Conservation (phyloP, 805 yeast species). For the Diddensiella transvaalensis region DNA sequence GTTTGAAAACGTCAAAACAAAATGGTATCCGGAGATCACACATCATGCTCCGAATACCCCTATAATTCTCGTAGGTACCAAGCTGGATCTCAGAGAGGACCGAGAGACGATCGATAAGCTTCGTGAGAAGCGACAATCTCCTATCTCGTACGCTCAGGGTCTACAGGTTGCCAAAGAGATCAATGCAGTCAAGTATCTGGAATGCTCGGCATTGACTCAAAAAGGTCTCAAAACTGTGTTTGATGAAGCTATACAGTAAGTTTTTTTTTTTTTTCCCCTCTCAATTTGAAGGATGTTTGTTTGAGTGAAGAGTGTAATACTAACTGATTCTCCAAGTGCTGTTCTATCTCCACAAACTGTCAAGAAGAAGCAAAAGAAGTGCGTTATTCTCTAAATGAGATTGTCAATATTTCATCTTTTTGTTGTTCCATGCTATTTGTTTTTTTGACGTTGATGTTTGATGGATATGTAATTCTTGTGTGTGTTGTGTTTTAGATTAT, state of each 20-base stretch:
- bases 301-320: too few relatives aligned
- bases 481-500: neutral
- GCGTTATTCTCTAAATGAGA: slow-evolving; percentile 42
- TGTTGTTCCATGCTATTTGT: slow-evolving; percentile 1
- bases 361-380: slow-evolving; percentile 46
- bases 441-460: neutral
- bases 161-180: slow-evolving; percentile 61
- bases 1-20: slow-evolving; percentile 72
- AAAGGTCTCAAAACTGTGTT: slow-evolving; percentile 81
- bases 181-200: slow-evolving; percentile 71
- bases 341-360: slow-evolving; percentile 43
- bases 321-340: slow-evolving; percentile 29
- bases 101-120: slow-evolving; percentile 64
- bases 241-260: slow-evolving; percentile 67
- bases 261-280: neutral
- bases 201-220: slow-evolving; percentile 89
- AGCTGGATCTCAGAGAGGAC: slow-evolving; percentile 79
- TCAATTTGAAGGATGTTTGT: neutral
- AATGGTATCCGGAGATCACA: slow-evolving; percentile 82
- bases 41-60: slow-evolving; percentile 75
- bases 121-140: slow-evolving; percentile 56
- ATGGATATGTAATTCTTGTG: neutral
- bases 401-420: neutral
- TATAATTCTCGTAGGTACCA: slow-evolving; percentile 81
- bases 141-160: slow-evolving; percentile 63